These are phyloP conservation scores for Lablab purpureus DNA, from an alignment of 306 rosid species.

Conservation along the genomic window DNA sequence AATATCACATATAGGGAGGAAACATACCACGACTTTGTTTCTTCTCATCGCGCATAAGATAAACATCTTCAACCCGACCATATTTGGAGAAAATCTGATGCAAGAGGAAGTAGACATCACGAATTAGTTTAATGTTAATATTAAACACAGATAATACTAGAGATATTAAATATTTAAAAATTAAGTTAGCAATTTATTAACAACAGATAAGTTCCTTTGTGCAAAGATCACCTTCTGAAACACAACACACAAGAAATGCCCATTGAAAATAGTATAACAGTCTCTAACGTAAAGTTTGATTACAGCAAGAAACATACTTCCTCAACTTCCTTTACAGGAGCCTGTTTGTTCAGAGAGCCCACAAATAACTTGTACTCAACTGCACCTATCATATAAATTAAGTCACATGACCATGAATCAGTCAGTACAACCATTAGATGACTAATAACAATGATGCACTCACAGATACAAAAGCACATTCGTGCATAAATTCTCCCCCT, in stretches of 20 bases:
- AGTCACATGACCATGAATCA: conserved; percentile 47
- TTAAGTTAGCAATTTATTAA: conserved; percentile 22
- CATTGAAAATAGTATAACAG: conserved; percentile 29
- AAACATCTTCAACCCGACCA: conserved; percentile 95
- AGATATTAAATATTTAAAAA: conserved; percentile 1
- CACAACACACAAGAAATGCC: not conserved
- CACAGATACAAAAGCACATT: not conserved
- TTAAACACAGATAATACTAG: conserved; percentile 23
- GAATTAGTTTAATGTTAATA: conserved; percentile 44
- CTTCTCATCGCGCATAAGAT: conserved; percentile 95
- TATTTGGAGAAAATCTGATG: conserved; percentile 82
- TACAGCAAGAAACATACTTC: conserved; percentile 67
- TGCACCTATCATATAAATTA: conserved; percentile 71
- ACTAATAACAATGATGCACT: not conserved
- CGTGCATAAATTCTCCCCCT: conserved; percentile 29
- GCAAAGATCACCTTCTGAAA: conserved; percentile 29
- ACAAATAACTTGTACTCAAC: conserved; percentile 96
- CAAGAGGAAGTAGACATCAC: conserved; percentile 38
- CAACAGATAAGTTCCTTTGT: conserved; percentile 15
- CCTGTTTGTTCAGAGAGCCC: conserved; percentile 92
- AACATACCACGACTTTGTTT: conserved; percentile 92
- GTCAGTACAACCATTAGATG: conserved; percentile 41
- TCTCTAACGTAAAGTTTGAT: conserved; percentile 38
- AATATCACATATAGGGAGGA: conserved; percentile 42
- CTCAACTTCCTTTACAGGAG: conserved; percentile 87